phyloP scores from a whole-genome alignment of 352 stramenopile genomes.

The Sclerospora graminicola region DNA sequence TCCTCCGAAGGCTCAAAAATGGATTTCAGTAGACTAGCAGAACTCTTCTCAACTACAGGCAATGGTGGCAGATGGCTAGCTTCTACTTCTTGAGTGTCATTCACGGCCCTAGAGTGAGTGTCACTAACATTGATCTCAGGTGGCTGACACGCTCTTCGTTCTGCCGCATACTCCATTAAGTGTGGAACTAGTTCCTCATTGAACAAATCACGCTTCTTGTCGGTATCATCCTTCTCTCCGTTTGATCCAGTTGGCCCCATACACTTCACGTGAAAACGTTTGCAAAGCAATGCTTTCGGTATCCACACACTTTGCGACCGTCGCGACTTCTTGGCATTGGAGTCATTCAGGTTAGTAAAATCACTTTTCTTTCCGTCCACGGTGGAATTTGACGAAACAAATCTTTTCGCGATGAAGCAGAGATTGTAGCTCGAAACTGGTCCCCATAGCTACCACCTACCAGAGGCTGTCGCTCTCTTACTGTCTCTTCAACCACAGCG shows the following conservation, averaged over 20 bases:
- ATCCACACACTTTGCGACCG: conserved; percentile 50
- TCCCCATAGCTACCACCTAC: conserved; percentile 18
- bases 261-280: conserved; percentile 74
- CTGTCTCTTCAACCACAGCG: conserved; percentile 1
- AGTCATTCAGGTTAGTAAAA: neutral
- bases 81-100: neutral
- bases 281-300: conserved; percentile 62
- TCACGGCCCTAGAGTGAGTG: neutral
- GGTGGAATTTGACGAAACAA: conserved; percentile 36
- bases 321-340: conserved; percentile 27
- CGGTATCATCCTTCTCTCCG: conserved; percentile 11
- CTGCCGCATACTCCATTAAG: conserved; percentile 50
- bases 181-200: conserved; percentile 63
- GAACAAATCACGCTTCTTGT: conserved; percentile 41
- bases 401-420: conserved; percentile 73
- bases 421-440: conserved; percentile 64
- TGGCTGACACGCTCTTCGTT: conserved; percentile 11
- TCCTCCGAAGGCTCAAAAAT: conserved; percentile 79
- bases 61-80: conserved; percentile 28
- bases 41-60: conserved; percentile 30
- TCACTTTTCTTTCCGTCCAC: conserved; percentile 4
- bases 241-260: conserved; percentile 20
- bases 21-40: conserved; percentile 49
- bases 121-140: neutral
- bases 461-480: conserved; percentile 29